phyloP scores from a whole-genome alignment of 1,284 basidiomycete genomes.

The Apiotrichum siamense region DNA sequence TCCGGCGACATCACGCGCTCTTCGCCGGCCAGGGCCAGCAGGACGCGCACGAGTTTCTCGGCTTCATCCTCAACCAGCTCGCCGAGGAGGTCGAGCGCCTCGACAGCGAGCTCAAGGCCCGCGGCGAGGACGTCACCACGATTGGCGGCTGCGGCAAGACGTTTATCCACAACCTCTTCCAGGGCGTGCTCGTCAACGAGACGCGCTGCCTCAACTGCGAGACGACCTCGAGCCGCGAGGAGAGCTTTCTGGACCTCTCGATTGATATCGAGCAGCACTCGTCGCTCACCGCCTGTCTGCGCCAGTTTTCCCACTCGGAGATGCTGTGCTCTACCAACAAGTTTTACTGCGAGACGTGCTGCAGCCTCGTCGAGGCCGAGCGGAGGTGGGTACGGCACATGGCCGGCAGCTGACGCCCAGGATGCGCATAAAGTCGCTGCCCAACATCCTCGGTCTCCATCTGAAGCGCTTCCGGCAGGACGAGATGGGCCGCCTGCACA shows the following conservation, averaged over 20 bases:
- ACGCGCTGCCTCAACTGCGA: constrained; percentile 96
- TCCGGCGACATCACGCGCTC: constrained; percentile 78
- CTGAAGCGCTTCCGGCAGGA: constrained; percentile 98
- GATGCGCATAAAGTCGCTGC: constrained; percentile 96
- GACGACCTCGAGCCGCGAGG: constrained; percentile 94
- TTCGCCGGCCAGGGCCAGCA: constrained; percentile 85
- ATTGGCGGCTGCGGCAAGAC: constrained; percentile 54
- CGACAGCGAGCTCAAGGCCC: constrained; percentile 32
- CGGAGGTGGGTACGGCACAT: constrained; percentile 51
- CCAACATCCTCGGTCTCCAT: constrained; percentile 89
- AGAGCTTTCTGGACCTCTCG: constrained; percentile 91
- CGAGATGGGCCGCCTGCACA: constrained; percentile 78
- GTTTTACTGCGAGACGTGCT: constrained; percentile 96
- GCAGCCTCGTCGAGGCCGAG: constrained; percentile 94
- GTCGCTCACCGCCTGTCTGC: constrained; percentile 87
- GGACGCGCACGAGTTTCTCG: constrained; percentile 95
- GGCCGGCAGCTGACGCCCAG: constrained; percentile 31
- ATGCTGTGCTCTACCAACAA: constrained; percentile 98
- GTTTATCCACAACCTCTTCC: constrained; percentile 85
- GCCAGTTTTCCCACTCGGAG: constrained; percentile 94
- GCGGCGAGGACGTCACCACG: constrained; percentile 23
- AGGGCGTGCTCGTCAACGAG: constrained; percentile 90
- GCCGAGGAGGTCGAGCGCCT: constrained; percentile 86
- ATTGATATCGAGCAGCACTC: constrained; percentile 98
- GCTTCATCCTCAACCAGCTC: constrained; percentile 86